Percentiles rank a stretch among this genome's conserved stretches.
Conservation (phyloP, 2,329 filamentous ascomycete species). For the Rhinocladiella mackenziei region DNA sequence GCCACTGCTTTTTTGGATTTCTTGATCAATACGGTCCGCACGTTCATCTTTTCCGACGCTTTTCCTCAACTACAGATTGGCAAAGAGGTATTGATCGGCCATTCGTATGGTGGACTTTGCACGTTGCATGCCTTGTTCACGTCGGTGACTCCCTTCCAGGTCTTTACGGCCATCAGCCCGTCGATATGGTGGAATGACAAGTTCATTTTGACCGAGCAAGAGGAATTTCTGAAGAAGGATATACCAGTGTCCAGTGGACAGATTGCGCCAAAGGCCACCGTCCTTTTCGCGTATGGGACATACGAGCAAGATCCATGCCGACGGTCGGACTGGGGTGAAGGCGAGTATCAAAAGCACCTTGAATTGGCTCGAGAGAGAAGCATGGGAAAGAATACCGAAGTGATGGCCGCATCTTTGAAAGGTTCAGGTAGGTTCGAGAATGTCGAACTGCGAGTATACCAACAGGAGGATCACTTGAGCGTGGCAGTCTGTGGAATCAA, state of each 20-base stretch:
- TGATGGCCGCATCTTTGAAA: constrained; percentile 26
- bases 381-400: constrained; percentile 32
- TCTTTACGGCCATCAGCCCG: constrained; percentile 46
- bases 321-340: constrained; percentile 32
- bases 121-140: constrained; percentile 45
- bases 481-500: constrained; percentile 33
- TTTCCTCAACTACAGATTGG: constrained; percentile 35
- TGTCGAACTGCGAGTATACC: constrained; percentile 27
- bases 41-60: constrained; percentile 31
- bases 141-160: constrained; percentile 42
- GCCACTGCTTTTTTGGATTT: constrained; percentile 46
- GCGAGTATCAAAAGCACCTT: constrained; percentile 32
- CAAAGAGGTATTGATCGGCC: constrained; percentile 47
- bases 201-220: constrained; percentile 38
- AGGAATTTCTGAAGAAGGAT: constrained; percentile 28
- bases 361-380: constrained; percentile 19
- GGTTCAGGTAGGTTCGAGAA: constrained; percentile 16
- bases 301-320: constrained; percentile 34
- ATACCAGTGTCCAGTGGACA: constrained; percentile 19
- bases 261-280: neutral
- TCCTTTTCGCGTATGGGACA: constrained; percentile 34
- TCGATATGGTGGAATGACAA: constrained; percentile 48
- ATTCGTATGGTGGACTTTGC: constrained; percentile 51
- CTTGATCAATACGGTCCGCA: constrained; percentile 39
- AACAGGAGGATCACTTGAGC: constrained; percentile 35